phyloP scores from a whole-genome alignment of 106 monocot genomes.

The Dioscorea alata region DNA sequence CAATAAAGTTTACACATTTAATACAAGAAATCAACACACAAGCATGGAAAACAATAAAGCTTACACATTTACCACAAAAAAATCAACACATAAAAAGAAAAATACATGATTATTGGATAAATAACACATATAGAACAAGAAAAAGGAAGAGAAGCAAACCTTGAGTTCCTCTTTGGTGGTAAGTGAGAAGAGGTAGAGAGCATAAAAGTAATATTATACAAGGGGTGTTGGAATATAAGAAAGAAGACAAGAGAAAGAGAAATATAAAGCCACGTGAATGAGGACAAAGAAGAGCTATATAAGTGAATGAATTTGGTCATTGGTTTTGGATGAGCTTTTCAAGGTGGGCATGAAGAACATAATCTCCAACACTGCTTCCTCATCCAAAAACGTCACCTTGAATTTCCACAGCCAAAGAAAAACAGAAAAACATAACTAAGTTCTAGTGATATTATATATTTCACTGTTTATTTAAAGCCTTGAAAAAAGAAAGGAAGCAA shows the following conservation, averaged over 20 bases:
- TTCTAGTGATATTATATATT: too few species aligned
- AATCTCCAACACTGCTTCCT: conserved; percentile 42
- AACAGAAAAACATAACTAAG: background rate
- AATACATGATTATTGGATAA: background rate
- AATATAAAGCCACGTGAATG: background rate
- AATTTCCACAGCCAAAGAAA: conserved; percentile 1
- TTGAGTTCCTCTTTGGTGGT: too few species aligned
- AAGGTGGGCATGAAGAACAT: conserved; percentile 33
- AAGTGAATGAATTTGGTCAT: background rate
- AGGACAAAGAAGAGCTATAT: background rate
- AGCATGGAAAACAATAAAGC: background rate
- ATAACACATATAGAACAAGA: background rate
- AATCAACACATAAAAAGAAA: background rate
- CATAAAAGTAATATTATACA: background rate
- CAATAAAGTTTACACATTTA: background rate
- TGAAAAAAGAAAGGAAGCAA: too few species aligned
- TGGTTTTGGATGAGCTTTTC: conserved; percentile 42
- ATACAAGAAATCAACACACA: background rate
- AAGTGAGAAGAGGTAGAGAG: background rate
- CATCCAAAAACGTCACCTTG: conserved; percentile 34
- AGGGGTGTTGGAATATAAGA: background rate
- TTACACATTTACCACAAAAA: background rate
- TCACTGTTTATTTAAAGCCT: too few species aligned
- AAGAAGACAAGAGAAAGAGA: background rate
- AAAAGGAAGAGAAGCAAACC: background rate